Percentiles rank a stretch among this genome's conserved stretches.
Evolutionary conservation across 306 rosid genomes (phyloP).

Genomic region (Cucumis hystrix): DNA sequence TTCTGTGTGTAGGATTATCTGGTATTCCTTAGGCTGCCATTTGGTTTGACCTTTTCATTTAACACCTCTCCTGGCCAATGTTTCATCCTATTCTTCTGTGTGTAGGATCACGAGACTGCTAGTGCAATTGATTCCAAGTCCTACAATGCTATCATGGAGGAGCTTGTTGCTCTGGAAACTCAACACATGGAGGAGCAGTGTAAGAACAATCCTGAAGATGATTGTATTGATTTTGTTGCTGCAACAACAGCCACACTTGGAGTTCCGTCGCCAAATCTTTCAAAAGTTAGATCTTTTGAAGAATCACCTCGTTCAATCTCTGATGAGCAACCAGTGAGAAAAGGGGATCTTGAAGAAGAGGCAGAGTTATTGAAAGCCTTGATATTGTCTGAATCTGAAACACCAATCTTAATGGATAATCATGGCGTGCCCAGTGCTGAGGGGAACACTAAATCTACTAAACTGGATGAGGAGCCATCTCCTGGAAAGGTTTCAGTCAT

Average conservation of each 20-base stretch:
- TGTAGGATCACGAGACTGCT: constrained; percentile 62
- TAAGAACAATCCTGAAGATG: constrained; percentile 55
- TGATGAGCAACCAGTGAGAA: constrained; percentile 31
- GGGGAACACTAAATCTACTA: constrained; percentile 17
- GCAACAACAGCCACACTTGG: constrained; percentile 97
- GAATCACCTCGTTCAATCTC: constrained; percentile 53
- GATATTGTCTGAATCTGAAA: constrained; percentile 45
- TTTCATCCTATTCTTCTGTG: constrained; percentile 12
- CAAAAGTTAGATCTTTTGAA: constrained; percentile 63
- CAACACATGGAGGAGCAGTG: constrained; percentile 26
- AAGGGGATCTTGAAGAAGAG: constrained; percentile 93
- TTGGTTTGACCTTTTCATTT: neutral
- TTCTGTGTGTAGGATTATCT: neutral
- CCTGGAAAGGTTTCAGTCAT: constrained; percentile 15
- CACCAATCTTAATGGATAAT: constrained; percentile 23
- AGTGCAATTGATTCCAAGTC: constrained; percentile 78
- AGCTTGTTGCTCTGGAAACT: constrained; percentile 92
- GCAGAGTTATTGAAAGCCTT: constrained; percentile 60
- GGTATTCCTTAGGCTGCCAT: neutral
- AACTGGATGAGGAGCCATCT: constrained; percentile 21
- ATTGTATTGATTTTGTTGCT: constrained; percentile 87
- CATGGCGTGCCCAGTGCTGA: constrained; percentile 17
- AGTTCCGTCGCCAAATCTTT: constrained; percentile 89
- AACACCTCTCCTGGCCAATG: neutral
- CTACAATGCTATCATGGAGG: constrained; percentile 78